These are phyloP conservation scores for Suillus decipiens DNA, from an alignment of 768 basidiomycete genomes.

Conservation along the genomic window DNA sequence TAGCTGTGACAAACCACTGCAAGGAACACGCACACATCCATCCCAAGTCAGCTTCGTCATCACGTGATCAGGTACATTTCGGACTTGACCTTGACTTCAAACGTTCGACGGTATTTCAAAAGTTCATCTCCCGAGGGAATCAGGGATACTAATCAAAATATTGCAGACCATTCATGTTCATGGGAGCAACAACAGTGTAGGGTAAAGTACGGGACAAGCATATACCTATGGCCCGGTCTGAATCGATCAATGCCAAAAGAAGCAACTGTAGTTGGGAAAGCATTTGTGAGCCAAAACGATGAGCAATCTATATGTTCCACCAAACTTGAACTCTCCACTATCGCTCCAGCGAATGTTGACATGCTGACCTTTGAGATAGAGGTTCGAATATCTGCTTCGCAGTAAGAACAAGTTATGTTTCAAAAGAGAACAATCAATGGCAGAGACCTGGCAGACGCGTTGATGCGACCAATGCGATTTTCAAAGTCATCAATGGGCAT, in stretches of 20 bases:
- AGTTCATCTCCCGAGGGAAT: background rate
- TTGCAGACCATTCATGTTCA: background rate
- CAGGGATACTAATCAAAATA: background rate
- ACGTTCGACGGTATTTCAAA: too few relatives aligned
- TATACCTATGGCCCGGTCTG: background rate
- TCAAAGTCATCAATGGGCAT: slow-evolving; percentile 37
- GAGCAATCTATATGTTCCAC: slow-evolving; percentile 39
- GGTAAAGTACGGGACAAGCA: background rate
- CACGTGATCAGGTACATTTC: slow-evolving; percentile 1
- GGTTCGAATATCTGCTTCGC: slow-evolving; percentile 37
- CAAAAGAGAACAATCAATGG: background rate
- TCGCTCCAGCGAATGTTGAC: slow-evolving; percentile 49
- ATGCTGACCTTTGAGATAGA: slow-evolving; percentile 42
- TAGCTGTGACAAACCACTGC: background rate
- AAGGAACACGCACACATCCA: slow-evolving; percentile 1
- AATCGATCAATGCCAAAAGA: background rate
- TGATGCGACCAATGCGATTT: slow-evolving; percentile 35
- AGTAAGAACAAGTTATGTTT: background rate
- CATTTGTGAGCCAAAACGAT: background rate
- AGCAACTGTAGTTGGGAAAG: background rate
- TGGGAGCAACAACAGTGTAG: background rate
- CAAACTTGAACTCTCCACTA: slow-evolving; percentile 59
- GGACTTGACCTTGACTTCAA: too few relatives aligned
- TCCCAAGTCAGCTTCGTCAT: background rate
- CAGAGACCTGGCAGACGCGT: slow-evolving; percentile 39